phyloP scores from a whole-genome alignment of 768 basidiomycete species.

The Tylopilus sp. region DNA sequence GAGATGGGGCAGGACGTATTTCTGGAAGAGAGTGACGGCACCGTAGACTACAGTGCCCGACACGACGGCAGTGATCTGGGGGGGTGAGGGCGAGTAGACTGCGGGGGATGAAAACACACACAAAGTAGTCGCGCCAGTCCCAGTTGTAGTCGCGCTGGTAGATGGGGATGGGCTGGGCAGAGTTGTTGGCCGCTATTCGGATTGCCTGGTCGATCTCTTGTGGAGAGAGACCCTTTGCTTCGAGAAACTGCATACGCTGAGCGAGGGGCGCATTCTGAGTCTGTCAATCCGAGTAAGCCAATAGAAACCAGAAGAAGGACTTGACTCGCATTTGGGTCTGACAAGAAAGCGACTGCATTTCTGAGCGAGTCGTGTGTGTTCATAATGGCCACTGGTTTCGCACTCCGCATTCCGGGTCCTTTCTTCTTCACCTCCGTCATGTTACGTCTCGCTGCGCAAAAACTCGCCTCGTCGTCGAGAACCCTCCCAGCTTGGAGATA shows the following conservation, averaged over 20 bases:
- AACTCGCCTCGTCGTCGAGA: background rate
- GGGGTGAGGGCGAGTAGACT: conserved; percentile 16
- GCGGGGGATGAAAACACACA: conserved; percentile 37
- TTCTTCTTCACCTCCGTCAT: conserved; percentile 17
- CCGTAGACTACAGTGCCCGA: conserved; percentile 85
- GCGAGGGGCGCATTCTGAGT: conserved; percentile 73
- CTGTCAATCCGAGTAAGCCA: conserved; percentile 37
- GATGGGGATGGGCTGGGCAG: conserved; percentile 19
- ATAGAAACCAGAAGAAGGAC: conserved; percentile 3
- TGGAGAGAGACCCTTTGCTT: conserved; percentile 84
- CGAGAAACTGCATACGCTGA: conserved; percentile 90
- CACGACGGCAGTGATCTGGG: conserved; percentile 87
- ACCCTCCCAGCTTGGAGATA: background rate
- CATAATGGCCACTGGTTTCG: conserved; percentile 23
- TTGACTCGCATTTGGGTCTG: conserved; percentile 73
- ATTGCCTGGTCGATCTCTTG: conserved; percentile 86
- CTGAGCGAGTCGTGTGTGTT: conserved; percentile 74
- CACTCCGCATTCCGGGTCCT: conserved; percentile 24
- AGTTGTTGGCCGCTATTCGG: conserved; percentile 48
- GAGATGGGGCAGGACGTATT: conserved; percentile 89
- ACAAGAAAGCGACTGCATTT: conserved; percentile 81
- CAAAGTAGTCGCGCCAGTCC: conserved; percentile 99
- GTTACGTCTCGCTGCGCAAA: conserved; percentile 30
- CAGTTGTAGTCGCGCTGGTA: conserved; percentile 53
- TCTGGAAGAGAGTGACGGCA: conserved; percentile 78